Evolutionary conservation across 2,329 filamentous ascomycete species (phyloP), one percentile per base, ranked within the genome.

Genomic region (Diaporthe amygdali): DNA sequence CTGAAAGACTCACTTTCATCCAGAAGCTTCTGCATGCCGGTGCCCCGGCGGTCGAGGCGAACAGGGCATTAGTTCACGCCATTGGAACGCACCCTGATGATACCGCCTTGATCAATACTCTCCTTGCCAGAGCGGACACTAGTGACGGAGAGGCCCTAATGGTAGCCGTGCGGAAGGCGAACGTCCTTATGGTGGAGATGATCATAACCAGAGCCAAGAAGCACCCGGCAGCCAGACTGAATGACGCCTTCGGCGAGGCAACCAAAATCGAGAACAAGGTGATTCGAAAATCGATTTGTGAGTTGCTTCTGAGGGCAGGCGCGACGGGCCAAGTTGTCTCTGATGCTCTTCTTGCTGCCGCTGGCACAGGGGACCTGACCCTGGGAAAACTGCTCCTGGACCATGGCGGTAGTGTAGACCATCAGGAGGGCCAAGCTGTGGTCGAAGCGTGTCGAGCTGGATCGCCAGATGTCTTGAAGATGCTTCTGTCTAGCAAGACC

Each of bases 371-470:
- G 1, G 88, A 90, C 72, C 71, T 89, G 10, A 79, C 81, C 9
- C 83, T 90, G 1, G 86, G 86, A 20, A 82, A 83, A 37, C 78
- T 88, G 2, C 81, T 90, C 9, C 83, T 90, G 64, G 79, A 83
- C 10, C 81, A 88, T 56, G 88, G 88, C 0, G 88, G 86, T 1
- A 86, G 81, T 54, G 82, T 87, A 3, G 84, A 87, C 3, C 83
- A 85, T 54, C 84, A 84, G 12, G 84, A 86, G 32, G 87, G 88
- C 6, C 85, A 88, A 69, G 86, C 87, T 2, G 81, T 90, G 10
- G 81, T 90, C 1, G 85, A 88, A 73, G 87, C 88, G 0, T 89
- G 87, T 39, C 82, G 85, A 2, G 83, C 84, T 0, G 88, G 88
- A 0, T 84, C 85, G 0, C 77, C 83, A 0, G 84, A 85, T 5